Evolutionary conservation across 352 stramenopile species (phyloP), one percentile per base, ranked within the genome.

Genomic region (Phytophthora citrophthora): DNA sequence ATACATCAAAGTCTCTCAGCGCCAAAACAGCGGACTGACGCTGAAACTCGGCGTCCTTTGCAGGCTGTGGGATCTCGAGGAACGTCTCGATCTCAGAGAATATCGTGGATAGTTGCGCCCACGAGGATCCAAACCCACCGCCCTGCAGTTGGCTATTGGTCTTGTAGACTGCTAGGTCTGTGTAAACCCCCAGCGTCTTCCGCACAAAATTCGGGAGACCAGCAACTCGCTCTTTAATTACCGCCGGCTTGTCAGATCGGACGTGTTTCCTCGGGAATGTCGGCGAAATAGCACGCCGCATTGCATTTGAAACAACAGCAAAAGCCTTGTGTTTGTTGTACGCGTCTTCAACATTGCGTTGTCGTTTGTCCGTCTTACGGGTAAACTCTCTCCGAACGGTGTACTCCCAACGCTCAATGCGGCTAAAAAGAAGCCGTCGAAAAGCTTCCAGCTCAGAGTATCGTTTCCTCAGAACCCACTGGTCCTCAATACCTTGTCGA

Each of bases 401-500:
- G 18, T 52, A 55, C 27, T 88, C 79, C 76, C 76, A 88, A 44
- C 70, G 48, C 36, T 70, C 68, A 27, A 85, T 82, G 15, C 66
- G 54, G 24, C 76, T 64, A 41, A 87, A 54, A 44, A 87, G 63
- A 8, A 62, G 47, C 31, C 61, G 27, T 12, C 77, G 79, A 48
- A 89, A 85, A 5, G 27, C 15, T 11, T 70, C 60, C 44, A 85
- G 84, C 63, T 91, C 77, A 15, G 79, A 88, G 44, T 84, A 91
- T 16, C 82, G 77, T 24, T 85, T 86, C 49, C 70, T 69, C 44
- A 91, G 54, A 16, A 81, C 49, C 82, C 82, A 91, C 45, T 60
- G 63, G 41, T 56, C 59, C 12, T 48, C 64, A 39, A 20, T 20
- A 9, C 27, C 46, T 2, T 45, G 31, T 10, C 41, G 53, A 31